These are phyloP conservation scores for Globisporangium cylindrosporum DNA, from an alignment of 352 stramenopile genomes.

Conservation along the genomic window DNA sequence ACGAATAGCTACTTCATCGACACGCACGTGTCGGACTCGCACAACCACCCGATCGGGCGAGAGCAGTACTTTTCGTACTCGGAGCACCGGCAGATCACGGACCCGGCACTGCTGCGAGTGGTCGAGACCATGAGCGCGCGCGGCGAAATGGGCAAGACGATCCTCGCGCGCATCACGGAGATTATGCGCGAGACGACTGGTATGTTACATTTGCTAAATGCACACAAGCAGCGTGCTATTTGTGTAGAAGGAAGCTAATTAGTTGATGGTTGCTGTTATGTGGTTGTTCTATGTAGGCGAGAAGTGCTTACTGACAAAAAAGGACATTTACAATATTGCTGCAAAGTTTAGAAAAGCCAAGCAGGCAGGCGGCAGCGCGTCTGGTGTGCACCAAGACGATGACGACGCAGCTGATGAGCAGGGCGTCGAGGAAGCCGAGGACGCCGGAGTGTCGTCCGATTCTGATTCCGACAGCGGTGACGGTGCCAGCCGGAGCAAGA, in stretches of 20 bases:
- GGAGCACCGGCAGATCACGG: constrained; percentile 8
- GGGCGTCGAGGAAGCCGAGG: background rate
- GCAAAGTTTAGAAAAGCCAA: constrained; percentile 5
- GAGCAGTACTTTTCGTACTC: constrained; percentile 14
- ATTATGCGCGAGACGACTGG: constrained; percentile 1
- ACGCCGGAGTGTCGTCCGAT: background rate
- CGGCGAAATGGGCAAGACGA: background rate
- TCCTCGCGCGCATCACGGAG: background rate
- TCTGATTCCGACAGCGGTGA: background rate
- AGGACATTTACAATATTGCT: constrained; percentile 4
- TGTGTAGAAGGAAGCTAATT: background rate
- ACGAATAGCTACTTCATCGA: background rate
- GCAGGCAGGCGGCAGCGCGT: background rate
- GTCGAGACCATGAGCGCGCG: constrained; percentile 2
- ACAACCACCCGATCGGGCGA: constrained; percentile 11
- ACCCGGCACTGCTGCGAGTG: constrained; percentile 6
- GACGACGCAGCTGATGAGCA: background rate
- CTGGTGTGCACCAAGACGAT: background rate
- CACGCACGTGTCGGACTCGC: background rate
- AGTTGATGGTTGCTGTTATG: background rate
- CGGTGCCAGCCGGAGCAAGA: background rate
- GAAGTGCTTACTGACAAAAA: background rate
- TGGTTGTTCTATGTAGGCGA: background rate
- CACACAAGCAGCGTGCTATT: too few species aligned
- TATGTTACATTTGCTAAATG: background rate